phyloP scores from a whole-genome alignment of 805 yeast genomes.

The Pachysolen tannophilus region DNA sequence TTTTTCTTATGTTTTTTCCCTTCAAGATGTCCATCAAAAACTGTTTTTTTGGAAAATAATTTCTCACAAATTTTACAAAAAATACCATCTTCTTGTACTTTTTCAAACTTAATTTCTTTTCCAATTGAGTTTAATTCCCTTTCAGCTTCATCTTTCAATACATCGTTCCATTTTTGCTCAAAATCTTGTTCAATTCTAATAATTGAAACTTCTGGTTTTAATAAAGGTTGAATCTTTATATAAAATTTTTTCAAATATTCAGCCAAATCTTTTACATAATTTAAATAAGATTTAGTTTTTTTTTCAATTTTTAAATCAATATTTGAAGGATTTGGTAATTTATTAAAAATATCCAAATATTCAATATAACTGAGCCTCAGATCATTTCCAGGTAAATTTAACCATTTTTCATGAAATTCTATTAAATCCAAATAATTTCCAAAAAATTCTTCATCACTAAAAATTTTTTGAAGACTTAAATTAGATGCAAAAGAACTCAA shows the following conservation, averaged over 20 bases:
- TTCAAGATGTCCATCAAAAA: constrained; percentile 56
- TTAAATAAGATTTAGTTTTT: constrained; percentile 26
- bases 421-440: constrained; percentile 61
- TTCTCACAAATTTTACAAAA: constrained; percentile 63
- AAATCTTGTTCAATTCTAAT: constrained; percentile 16
- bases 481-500: constrained; percentile 44
- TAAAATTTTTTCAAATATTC: constrained; percentile 44
- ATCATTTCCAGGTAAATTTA: constrained; percentile 32
- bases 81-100: constrained; percentile 20
- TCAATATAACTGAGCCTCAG: constrained; percentile 35
- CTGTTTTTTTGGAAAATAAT: constrained; percentile 53
- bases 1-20: constrained; percentile 74
- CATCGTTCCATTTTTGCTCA: constrained; percentile 1
- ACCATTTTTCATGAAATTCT: constrained; percentile 43
- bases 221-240: constrained; percentile 39
- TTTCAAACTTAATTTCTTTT: constrained; percentile 7
- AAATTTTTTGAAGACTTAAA: constrained; percentile 39
- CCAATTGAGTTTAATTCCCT: constrained; percentile 7
- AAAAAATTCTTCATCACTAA: constrained; percentile 51
- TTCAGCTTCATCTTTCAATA: constrained; percentile 3
- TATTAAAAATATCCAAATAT: constrained; percentile 39
- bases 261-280: constrained; percentile 37
- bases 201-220: constrained; percentile 26
- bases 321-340: constrained; percentile 20
- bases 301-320: constrained; percentile 19